Evolutionary conservation across 2,329 filamentous ascomycete genomes (phyloP).

Genomic region (Amylocarpus encephaloides): DNA sequence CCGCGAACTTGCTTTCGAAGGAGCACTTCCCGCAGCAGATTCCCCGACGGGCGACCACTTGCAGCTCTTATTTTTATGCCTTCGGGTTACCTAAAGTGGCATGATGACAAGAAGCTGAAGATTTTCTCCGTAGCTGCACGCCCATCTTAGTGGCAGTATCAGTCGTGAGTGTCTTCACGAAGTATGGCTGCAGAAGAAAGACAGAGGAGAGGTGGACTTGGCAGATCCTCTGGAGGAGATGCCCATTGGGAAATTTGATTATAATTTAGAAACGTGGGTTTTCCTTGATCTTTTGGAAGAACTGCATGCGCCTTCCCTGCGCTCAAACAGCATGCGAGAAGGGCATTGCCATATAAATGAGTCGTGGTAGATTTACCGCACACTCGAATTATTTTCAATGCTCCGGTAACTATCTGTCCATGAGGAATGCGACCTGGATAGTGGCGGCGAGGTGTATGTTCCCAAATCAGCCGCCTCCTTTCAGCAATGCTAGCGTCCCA

Average conservation of each 20-base stretch:
- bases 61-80: not conserved
- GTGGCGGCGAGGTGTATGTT: too few species aligned
- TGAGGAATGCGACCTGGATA: too few species aligned
- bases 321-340: too few species aligned
- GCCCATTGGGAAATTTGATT: slow-evolving; percentile 64
- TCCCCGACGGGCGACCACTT: not conserved
- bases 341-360: too few species aligned
- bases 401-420: too few species aligned
- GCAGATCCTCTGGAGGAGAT: slow-evolving; percentile 65
- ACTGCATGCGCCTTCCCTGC: not conserved
- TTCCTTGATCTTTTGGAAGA: slow-evolving; percentile 2
- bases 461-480: too few species aligned
- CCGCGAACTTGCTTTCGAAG: not conserved
- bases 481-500: too few species aligned
- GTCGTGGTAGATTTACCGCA: too few species aligned
- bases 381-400: too few species aligned
- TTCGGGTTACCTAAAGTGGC: not conserved
- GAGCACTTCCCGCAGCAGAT: not conserved
- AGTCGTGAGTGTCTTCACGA: slow-evolving; percentile 65
- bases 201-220: slow-evolving; percentile 44
- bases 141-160: slow-evolving; percentile 75
- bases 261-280: slow-evolving; percentile 59
- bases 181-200: slow-evolving; percentile 60
- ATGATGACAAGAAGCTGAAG: slow-evolving; percentile 5
- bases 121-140: slow-evolving; percentile 55